Evolutionary conservation across 371 early-diverging fungal genomes (phyloP).

Genomic region (Mortierella sp.): DNA sequence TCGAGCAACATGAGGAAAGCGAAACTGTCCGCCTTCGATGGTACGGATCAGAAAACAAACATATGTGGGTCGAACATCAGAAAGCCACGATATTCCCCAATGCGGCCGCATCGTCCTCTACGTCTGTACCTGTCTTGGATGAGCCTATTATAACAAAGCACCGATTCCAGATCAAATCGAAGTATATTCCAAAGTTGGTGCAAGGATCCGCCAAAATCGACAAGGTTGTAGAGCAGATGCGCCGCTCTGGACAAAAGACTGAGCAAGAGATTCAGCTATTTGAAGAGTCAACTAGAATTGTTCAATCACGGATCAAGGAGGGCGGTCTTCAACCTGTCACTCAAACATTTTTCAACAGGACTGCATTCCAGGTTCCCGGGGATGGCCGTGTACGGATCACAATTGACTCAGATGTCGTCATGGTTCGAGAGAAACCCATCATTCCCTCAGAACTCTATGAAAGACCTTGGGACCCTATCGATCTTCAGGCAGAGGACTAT

Average conservation of each 20-base stretch:
- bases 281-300: conserved; percentile 76
- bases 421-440: conserved; percentile 84
- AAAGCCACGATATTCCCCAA: conserved; percentile 5
- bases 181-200: conserved; percentile 60
- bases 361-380: conserved; percentile 97
- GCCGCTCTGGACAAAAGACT: conserved; percentile 75
- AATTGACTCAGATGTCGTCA: conserved; percentile 95
- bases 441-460: conserved; percentile 51
- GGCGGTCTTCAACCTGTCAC: conserved; percentile 83
- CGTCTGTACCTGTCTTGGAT: conserved; percentile 1
- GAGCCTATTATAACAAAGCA: conserved; percentile 59
- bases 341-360: conserved; percentile 95
- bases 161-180: conserved; percentile 65
- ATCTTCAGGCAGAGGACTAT: conserved; percentile 84
- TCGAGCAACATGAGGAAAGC: conserved; percentile 91
- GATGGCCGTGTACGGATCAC: conserved; percentile 90
- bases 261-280: conserved; percentile 78
- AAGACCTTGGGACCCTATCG: conserved; percentile 56
- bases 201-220: conserved; percentile 90
- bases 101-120: background rate
- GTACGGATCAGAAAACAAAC: conserved; percentile 82
- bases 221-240: conserved; percentile 84
- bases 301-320: conserved; percentile 77
- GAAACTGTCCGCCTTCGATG: conserved; percentile 92
- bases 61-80: conserved; percentile 53